Evolutionary conservation across 208 protist genomes (phyloP), one percentile per base, ranked within the genome.

Genomic region (Crithidia bombi): DNA sequence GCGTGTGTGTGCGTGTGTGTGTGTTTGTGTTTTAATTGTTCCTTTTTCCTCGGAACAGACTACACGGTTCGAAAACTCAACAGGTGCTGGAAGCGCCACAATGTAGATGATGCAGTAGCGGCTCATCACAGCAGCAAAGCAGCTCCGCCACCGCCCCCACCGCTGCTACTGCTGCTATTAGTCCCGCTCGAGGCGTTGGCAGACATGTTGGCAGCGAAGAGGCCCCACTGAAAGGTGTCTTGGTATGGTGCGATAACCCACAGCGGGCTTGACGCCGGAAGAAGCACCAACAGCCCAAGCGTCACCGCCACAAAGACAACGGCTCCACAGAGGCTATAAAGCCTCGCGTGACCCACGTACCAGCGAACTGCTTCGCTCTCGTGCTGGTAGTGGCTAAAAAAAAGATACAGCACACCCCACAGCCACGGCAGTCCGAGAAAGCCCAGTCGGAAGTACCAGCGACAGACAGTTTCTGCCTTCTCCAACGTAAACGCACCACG

Each of bases 241-340:
- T 71, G 65, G 41, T 66, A 71, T 4, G 75, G 75, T 30, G 75
- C 63, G 36, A 80, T 74, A 25, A 80, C 58, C 75, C 75, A 80
- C 25, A 74, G 26, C 14, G 43, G 12, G 33, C 68, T 80, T 10
- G 58, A 39, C 6, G 62, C 46, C 15, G 75, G 75, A 19, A 75
- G 47, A 25, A n/a, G 30, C 5, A 68, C 35, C 7, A 71, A 49
- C 14, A 74, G 28, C 17, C 15, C 35, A 19, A 63, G 2, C 25
- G 59, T 66, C 46, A 70, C 0, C 11, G 19, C 46, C 2, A 75
- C 36, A 46, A 68, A 65, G 19, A 71, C 23, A 9, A 28, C 28
- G 7, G 35, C 41, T 11, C 43, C 69, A 0, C 25, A 19, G 0
- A 80, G n/a, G 25, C 62, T 51, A 39, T 61, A 55, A 11, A 57